Evolutionary conservation across 2,329 filamentous ascomycete genomes (phyloP), one percentile per base, ranked within the genome.

Genomic region (Fusarium brachygibbosum): DNA sequence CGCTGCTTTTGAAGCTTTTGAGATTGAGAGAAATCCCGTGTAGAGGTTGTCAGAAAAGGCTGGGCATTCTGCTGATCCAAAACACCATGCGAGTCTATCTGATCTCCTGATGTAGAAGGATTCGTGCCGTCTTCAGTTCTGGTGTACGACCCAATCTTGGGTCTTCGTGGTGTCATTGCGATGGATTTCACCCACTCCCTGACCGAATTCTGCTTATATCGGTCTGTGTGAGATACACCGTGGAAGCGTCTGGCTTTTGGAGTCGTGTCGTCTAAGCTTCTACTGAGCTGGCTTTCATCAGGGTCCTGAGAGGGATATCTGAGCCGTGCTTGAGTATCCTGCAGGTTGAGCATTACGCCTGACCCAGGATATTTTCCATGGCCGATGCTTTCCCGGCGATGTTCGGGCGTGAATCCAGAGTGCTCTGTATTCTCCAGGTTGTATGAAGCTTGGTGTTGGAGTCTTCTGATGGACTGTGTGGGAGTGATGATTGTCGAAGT

Each of bases 371-470:
- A 57, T 12, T 40, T 46, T 8, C 48, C 40, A 11, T 32, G 45
- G 7, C 40, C n/a, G 23, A 31, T 19, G 4, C 34, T 35, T 21
- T 55, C 57, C n/a, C 49, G 61, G 9, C 23, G 23, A 19, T 69
- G 62, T 31, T 62, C 53, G 6, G 73, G 73, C 12, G 73, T 74
- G 12, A 75, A 73, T 11, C 72, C 73, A 5, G 69, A 71, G 29
- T 58, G 60, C 16, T 58, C 69, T 11, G 21, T 42, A 7, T 63
- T 55, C 32, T 64, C 65, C 14, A 64, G 32, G 11, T 58, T 63
- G 50, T 70, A 71, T 17, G 69, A 66, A 37, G 49, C 48, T 21
- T 63, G 53, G 12, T 56, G 53, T 29, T 49, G 51, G n/a, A 69
- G 51, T 19, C 37, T 66, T 29, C 19, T 52, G 6, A 28, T n/a